Base-by-base conservation (phyloP, 345 rosid species). In the Populus ilicifolia region DNA sequence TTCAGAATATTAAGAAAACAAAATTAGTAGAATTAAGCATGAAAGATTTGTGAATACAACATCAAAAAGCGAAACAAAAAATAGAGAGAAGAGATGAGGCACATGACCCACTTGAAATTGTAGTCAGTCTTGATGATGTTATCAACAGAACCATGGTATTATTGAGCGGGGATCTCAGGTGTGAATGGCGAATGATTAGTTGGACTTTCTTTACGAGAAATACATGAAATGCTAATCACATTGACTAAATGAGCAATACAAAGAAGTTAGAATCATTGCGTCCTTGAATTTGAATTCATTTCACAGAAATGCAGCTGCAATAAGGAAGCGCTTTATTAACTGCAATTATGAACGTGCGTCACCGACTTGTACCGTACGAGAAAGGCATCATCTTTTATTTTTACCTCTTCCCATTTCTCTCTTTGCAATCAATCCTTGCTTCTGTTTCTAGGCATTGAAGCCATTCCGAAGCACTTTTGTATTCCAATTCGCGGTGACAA, bases 131-230 rank as follows among this genome's bases (percentile, higher is more conserved):
- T 11, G 14, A 43, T 62, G 74, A 59, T 56, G 17, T 70, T 29
- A 43, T 70, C 25, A 67, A 16, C 70, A 63, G 64, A 77, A 63
- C 75, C 71, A 39, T 5, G 35, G n/a, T 30, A 62, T 70, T 62
- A 63, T 74, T 63, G 70, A 14, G 64, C 35, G 70, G 63, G 43
- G 6, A 12, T 74, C 64, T 63, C 25, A 8, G 21, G 16, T n/a
- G 20, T 46, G 70, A 43, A 30, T 16, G 29, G 67, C 70, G 43
- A 43, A 70, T 70, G 69, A 62, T 33, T 73, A 43, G 12, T 41
- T 73, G 76, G 76, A 73, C 48, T 56, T 59, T 59, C 39, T 29
- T 11, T 3, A 48, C 6, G 54, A 14, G n/a, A n/a, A 48, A 48
- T 48, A 14, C 54, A 48, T 17, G 43, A 52, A 17, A 50, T 21